Percentiles rank a stretch among this genome's conserved stretches.
Conservation (phyloP, 75 land plant genomes). For the Larix kaempferi region DNA sequence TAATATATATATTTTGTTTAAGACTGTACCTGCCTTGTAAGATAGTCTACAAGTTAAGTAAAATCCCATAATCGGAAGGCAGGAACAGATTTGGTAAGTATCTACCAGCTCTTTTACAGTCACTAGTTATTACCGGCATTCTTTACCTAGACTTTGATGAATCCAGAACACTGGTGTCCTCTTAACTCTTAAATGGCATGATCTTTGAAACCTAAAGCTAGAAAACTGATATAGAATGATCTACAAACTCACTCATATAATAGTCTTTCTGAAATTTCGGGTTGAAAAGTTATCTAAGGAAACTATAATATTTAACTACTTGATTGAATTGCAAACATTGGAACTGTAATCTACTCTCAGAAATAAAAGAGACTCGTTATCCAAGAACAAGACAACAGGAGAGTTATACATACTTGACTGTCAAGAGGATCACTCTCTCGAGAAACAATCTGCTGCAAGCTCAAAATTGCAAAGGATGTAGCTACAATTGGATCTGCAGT, state of each 20-base stretch:
- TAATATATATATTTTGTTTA: too few species aligned
- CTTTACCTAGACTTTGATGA: too few species aligned
- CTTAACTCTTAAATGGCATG: too few species aligned
- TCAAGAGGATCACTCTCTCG: constrained; percentile 77
- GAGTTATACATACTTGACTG: constrained; percentile 44
- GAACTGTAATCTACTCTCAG: too few species aligned
- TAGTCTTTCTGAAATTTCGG: neutral
- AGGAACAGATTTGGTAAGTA: too few species aligned
- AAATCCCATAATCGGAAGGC: too few species aligned
- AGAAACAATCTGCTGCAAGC: constrained; percentile 77
- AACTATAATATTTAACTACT: neutral
- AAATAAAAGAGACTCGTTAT: constrained; percentile 12
- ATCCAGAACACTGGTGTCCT: too few species aligned
- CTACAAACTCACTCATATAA: neutral
- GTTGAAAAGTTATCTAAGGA: neutral
- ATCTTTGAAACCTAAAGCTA: neutral
- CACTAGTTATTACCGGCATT: too few species aligned
- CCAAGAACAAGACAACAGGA: neutral
- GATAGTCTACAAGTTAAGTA: too few species aligned
- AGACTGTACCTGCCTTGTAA: too few species aligned
- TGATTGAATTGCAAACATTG: neutral
- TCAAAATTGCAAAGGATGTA: constrained; percentile 63
- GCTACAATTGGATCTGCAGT: constrained; percentile 69
- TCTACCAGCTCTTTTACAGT: too few species aligned
- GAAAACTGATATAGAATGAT: neutral